Evolutionary conservation across 2,329 filamentous ascomycete genomes (phyloP), one percentile per base, ranked within the genome.

Genomic region (Aspergillus thermomutatus): DNA sequence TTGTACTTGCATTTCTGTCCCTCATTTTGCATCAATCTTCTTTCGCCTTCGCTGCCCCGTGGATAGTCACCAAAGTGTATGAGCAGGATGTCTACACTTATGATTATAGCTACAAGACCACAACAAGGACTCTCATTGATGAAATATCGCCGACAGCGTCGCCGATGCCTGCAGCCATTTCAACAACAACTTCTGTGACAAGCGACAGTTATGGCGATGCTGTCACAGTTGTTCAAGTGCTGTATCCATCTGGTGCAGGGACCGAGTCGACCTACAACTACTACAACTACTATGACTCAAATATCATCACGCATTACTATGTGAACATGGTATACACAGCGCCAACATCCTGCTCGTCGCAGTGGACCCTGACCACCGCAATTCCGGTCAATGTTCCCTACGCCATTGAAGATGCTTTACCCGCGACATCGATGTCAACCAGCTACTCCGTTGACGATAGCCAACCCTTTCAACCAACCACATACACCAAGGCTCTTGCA

Each of bases 21-120:
- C 47, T 69, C 63, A 48, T 64, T 61, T 26, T 52, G 17, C 52
- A 50, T 40, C 50, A 60, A 17, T 52, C 47, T 50, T 59, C 64
- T 9, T 55, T 66, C 55, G 62, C 63, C 59, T 23, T 54, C 17
- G 68, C 68, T 1, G 61, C 59, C 7, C 69, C 69, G 9, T 72
- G 69, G 69, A 66, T 72, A 26, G 65, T 66, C 34, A 72, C 69
- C 3, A 63, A 67, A 37, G 52, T 60, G 52, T 70, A 66, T 26
- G 60, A 70, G 54, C 54, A 61, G 45, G 50, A 57, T 8, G 21
- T 56, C 28, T 48, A 49, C 9, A 66, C 64, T 2, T 14, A 51
- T 14, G 34, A 57, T 7, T 52, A 60, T 19, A 55, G 53, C 54
- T 55, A 60, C 27, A 23, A 55, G 3, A 53, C 51, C 10, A 37